Evolutionary conservation across 176 grass and related monocot genomes (phyloP), one percentile per base, ranked within the genome.

Genomic region (Aegilops bicornis): DNA sequence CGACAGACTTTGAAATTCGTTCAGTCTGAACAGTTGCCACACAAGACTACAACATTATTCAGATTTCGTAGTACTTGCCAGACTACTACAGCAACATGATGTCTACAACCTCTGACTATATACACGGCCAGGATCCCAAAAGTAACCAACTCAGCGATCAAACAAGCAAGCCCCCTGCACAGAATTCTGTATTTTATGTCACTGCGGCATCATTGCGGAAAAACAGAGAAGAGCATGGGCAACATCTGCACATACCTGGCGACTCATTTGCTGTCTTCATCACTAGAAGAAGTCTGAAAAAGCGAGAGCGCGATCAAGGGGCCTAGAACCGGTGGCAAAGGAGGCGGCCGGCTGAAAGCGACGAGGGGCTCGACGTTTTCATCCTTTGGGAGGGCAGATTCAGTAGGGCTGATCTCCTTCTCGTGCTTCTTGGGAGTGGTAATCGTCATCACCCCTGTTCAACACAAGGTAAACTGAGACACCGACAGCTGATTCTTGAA

Each of bases 301-400:
- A 94, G 71, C 23, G 85, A 94, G 63, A 89, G 63, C 37, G 76
- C 15, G 65, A 90, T 47, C 61, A 92, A 23, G 2, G 92, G 85
- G 33, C 94, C 94, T 42, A 97, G 77, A 87, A 87, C 86, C 13
- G 94, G 94, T 24, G 94, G 94, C 85, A 92, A 76, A 35, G 81
- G 83, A 20, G 93, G 90, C 23, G 88, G 94, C 13, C 87, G 84
- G 85, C 79, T 74, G 23, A 92, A 92, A 17, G 94, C 90, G 40
- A 94, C 88, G 23, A 89, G 75, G 20, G 88, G 92, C 50, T 90
- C 88, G 4, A 52, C 47, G 4, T 90, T 68, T 79, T 92, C 88
- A 39, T 93, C 78, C 45, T 83, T 89, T 29, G 72, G 2, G n/a
- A 72, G 54, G 22, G 39, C 37, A 29, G 60, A 69, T 30, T 86